Evolutionary conservation across 2,329 filamentous ascomycete genomes (phyloP), one percentile per base, ranked within the genome.

Genomic region (Diplodia corticola): DNA sequence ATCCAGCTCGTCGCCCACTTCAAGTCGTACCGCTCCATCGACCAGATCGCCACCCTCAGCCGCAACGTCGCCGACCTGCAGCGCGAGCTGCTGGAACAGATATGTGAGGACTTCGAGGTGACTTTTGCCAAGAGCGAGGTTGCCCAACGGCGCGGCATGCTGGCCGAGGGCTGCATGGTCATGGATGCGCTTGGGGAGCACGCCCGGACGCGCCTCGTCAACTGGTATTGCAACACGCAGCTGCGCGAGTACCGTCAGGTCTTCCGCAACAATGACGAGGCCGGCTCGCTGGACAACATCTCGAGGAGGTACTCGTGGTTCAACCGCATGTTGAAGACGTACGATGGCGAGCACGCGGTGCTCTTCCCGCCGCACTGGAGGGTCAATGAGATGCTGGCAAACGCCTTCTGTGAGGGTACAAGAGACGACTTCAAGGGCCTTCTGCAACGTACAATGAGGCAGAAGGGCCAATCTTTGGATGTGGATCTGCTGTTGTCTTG

Each of bases 71-170:
- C 93, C 5, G 95, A 98, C 72, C 84, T 99, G 69, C 95, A 99
- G 80, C 84, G 93, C 68, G 93, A 97, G 77, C 81, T 99, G 67
- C 81, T 97, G 66, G 95, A 99, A 80, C 95, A 99, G 79, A 90
- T 99, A n/a, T 99, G 95, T 77, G 95, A 98, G 79, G 95, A 99
- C 78, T 99, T 99, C 75, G 95, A 99, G 82, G 86, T 97, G 67
- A 91, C 91, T 0, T 99, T 98, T 78, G 90, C 93, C 22, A 96
- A 94, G 78, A 89, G 88, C 24, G 94, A 98, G 78, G 88, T 97
- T 15, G 82, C 83, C 3, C 82, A 87, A 66, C 89, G 88, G 70
- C 88, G 87, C 70, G 85, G 83, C 15, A 89, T 89, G 76, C 84
- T 99, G 65, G 84, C 90, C 40, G 95, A 99, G 79, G 93, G 92